Percentiles rank a stretch among this genome's conserved stretches.
Conservation (phyloP, 495 filamentous ascomycete genomes). For the Aspergillus biplanus region DNA sequence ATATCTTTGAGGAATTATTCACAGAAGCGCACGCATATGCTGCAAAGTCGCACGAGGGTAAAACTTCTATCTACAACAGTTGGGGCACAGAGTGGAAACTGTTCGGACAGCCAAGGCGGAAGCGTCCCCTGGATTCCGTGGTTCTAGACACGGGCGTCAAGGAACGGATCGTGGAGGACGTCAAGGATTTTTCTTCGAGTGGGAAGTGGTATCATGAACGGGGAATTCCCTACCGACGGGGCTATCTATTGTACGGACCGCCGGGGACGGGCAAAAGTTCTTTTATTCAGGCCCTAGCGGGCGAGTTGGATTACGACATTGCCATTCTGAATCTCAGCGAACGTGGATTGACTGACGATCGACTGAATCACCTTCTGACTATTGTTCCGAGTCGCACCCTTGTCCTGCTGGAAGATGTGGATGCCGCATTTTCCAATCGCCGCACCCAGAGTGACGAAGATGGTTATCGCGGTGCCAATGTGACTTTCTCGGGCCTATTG, state of each 20-base stretch:
- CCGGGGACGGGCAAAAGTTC: constrained; percentile 95
- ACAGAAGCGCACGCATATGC: constrained; percentile 80
- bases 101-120: constrained; percentile 86
- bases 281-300: constrained; percentile 94
- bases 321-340: constrained; percentile 93
- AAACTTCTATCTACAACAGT: constrained; percentile 88
- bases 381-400: constrained; percentile 86
- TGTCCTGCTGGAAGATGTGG: constrained; percentile 89
- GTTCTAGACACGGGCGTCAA: constrained; percentile 85
- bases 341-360: constrained; percentile 89
- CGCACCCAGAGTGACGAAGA: constrained; percentile 73
- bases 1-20: constrained; percentile 86
- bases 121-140: constrained; percentile 86
- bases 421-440: constrained; percentile 86
- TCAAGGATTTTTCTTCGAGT: constrained; percentile 78
- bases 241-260: constrained; percentile 91
- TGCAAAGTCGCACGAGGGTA: constrained; percentile 79
- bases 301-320: constrained; percentile 90
- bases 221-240: constrained; percentile 91
- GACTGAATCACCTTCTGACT: constrained; percentile 83
- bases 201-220: constrained; percentile 91
- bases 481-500: constrained; percentile 92
- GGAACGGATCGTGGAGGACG: constrained; percentile 81
- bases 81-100: constrained; percentile 78
- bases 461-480: constrained; percentile 86